A percentile compares a stretch with the other conserved stretches of the same genome.
These are phyloP conservation scores for Candida patagonica DNA, from an alignment of 805 yeast genomes.

Conservation along the genomic window DNA sequence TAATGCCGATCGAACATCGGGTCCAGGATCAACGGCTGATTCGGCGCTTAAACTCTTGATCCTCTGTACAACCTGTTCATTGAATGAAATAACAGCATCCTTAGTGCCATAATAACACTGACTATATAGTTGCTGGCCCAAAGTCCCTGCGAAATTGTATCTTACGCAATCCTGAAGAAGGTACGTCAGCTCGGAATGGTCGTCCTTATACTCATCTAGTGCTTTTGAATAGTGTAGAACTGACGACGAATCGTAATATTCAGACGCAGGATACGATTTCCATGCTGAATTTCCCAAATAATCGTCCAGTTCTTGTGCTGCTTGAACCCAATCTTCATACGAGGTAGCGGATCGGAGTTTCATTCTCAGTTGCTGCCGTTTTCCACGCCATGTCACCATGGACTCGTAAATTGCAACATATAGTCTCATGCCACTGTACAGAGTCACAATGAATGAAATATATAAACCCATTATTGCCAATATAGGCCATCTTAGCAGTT, in stretches of 20 bases:
- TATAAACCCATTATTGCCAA: conserved; percentile 44
- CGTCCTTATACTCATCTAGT: conserved; percentile 27
- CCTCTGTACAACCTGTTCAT: conserved; percentile 36
- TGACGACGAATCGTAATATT: conserved; percentile 60
- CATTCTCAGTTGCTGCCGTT: conserved; percentile 40
- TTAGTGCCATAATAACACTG: conserved; percentile 74
- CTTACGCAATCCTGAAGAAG: conserved; percentile 59
- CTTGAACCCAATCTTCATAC: conserved; percentile 54
- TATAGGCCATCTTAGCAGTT: conserved; percentile 57
- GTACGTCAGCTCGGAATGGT: conserved; percentile 35
- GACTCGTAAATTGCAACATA: conserved; percentile 58
- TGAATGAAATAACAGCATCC: conserved; percentile 44
- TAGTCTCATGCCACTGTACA: conserved; percentile 45
- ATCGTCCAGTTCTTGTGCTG: conserved; percentile 50
- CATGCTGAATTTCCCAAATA: conserved; percentile 53
- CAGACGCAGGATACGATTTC: conserved; percentile 51
- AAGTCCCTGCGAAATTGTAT: conserved; percentile 71
- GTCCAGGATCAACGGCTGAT: conserved; percentile 32
- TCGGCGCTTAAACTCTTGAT: too few species aligned
- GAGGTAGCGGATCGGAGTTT: conserved; percentile 39
- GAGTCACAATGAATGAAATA: conserved; percentile 40
- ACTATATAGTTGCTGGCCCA: conserved; percentile 59
- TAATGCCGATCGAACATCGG: conserved; percentile 23
- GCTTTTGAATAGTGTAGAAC: conserved; percentile 33
- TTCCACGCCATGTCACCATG: conserved; percentile 51